Evolutionary conservation across 768 basidiomycete species (phyloP).

Genomic region (Tylopilus sp.): DNA sequence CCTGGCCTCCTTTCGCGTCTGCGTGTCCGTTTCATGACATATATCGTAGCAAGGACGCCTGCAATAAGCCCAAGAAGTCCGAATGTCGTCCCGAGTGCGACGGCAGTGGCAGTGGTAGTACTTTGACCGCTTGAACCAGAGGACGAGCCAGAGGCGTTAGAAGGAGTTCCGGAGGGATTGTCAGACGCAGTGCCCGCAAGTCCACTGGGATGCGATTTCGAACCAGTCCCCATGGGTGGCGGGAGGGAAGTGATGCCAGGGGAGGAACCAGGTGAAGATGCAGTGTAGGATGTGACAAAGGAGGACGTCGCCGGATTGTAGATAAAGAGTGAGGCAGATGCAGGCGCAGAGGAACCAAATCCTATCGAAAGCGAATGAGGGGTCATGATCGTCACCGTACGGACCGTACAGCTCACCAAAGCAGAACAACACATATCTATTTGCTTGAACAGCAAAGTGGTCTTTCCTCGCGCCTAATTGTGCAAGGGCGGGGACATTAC

Average conservation of each 20-base stretch:
- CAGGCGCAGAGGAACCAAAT: slow-evolving; percentile 34
- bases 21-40: slow-evolving; percentile 40
- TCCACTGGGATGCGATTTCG: slow-evolving; percentile 7
- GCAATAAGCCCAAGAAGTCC: slow-evolving; percentile 56
- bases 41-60: slow-evolving; percentile 37
- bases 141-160: slow-evolving; percentile 10
- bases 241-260: slow-evolving; percentile 34
- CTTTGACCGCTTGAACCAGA: slow-evolving; percentile 24
- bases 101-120: slow-evolving; percentile 45
- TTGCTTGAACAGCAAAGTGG: slow-evolving; percentile 66
- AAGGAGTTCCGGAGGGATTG: slow-evolving; percentile 12
- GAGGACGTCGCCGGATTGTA: slow-evolving; percentile 40
- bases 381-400: neutral
- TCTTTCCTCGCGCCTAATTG: slow-evolving; percentile 65
- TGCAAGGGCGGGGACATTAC: slow-evolving; percentile 43
- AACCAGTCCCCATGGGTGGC: slow-evolving; percentile 31
- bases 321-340: slow-evolving; percentile 51
- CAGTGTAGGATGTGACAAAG: slow-evolving; percentile 42
- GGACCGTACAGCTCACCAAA: slow-evolving; percentile 54
- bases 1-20: slow-evolving; percentile 2
- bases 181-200: slow-evolving; percentile 5
- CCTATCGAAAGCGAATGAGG: slow-evolving; percentile 17
- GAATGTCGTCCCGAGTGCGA: slow-evolving; percentile 61
- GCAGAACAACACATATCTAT: slow-evolving; percentile 66
- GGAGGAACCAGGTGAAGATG: slow-evolving; percentile 29